Evolutionary conservation across 176 grass and related monocot species (phyloP), one percentile per base, ranked within the genome.

Genomic region (Triticum monococcum): DNA sequence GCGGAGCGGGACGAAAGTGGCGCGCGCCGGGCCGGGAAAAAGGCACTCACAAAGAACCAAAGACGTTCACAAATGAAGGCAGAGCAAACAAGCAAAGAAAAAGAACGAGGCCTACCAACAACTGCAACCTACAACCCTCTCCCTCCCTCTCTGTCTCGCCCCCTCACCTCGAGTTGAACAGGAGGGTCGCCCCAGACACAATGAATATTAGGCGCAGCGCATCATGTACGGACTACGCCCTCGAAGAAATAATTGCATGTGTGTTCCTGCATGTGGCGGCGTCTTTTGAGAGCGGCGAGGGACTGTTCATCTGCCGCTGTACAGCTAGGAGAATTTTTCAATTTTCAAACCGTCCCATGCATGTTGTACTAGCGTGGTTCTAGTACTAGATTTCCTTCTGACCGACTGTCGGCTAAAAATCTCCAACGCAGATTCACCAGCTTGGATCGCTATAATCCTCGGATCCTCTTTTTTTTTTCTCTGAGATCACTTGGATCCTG

Each of bases 341-440:
- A 59, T 80, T 80, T 87, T 85, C 28, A 91, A 85, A 77, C 66
- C n/a, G n/a, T 71, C 68, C 36, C 22, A 13, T 75, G 62, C 16
- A 38, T 41, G 45, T 12, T 5, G 66, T 22, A 52, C 45, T 20
- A 1, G 79, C 78, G 45, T n/a, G 4, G 66, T 22, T 31, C 45
- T 20, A 1, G 79, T 86, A 78, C 86, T 81, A 77, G 70, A 88
- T 85, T 88, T 85, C 68, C 20, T 12, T 82, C 70, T 88, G 82
- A 85, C 81, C 40, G 70, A 12, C 62, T 81, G 82, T 72, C 86
- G 75, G 64, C 26, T 24, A 57, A 57, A 87, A n/a, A 31, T 43
- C 68, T 48, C 22, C 7, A 12, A 26, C 60, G 24, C 30, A 30
- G 12, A 12, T 48, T 66, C 10, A 14, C 59, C 59, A 41, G 57